Base-by-base conservation (phyloP, 305 asterid species). In the Fraxinus sp. region DNA sequence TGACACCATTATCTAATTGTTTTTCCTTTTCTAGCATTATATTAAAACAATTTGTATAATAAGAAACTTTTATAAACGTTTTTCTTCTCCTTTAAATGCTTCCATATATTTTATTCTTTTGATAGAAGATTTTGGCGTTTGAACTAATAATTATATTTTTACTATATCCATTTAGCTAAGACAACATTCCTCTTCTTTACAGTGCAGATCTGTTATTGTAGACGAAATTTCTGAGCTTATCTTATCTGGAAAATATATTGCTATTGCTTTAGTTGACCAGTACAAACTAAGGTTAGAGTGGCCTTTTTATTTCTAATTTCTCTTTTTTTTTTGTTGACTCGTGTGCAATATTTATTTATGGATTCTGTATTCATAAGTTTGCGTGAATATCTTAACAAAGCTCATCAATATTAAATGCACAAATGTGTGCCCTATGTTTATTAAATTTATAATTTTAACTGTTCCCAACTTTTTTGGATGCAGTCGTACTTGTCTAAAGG, bases 231-330 rank as follows among this genome's bases (percentile, higher is more conserved):
- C 97, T 33, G 86, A 73, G 78, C 82, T 86, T 75, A 89, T 95
- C 83, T 81, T 89, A 87, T 91, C 98, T 62, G 97, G 97, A 84
- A 93, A 91, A 64, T 91, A 88, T 85, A 86, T 93, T 84, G 98
- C 87, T 49, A 94, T 95, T 81, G 97, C 97, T 85, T 87, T 95
- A 80, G 97, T 93, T 72, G 98, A 95, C 90, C 98, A 93, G 78
- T 89, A 91, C 81, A 91, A 90, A 80, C 80, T 95, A 85, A 92
- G 98, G 98, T 55, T 32, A 28, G 20, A 73, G 77, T 62, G 39
- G 10, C 72, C 37, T 55, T 80, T 78, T 59, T 6, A 2, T 26
- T 76, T 55, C 49, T 74, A 16, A 20, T 46, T 70, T 80, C 10
- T 55, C 71, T 14, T 39, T 1, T 1, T 26, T 76, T 76, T 62